Percentiles rank a stretch among this genome's conserved stretches.
These are phyloP conservation scores for Zopfochytrium polystomum DNA, from an alignment of 371 early-diverging fungal genomes.

Conservation along the genomic window DNA sequence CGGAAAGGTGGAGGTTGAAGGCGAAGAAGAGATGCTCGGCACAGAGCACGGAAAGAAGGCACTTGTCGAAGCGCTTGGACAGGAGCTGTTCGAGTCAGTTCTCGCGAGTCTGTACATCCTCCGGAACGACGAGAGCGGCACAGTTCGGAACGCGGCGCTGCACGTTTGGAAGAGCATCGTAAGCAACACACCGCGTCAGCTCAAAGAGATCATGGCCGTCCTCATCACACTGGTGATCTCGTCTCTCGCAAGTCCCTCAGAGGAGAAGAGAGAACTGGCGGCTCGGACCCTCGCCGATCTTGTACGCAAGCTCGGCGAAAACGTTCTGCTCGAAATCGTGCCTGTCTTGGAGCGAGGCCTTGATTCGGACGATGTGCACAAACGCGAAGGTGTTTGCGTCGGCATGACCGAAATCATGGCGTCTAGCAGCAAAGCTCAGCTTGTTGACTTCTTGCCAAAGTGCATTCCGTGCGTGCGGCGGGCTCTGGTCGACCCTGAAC, in stretches of 20 bases:
- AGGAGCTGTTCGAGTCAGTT: constrained; percentile 81
- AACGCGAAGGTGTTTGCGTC: constrained; percentile 88
- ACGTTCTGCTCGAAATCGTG: constrained; percentile 77
- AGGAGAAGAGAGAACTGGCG: constrained; percentile 69
- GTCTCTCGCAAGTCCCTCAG: constrained; percentile 66
- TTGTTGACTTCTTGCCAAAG: constrained; percentile 77
- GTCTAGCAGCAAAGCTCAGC: constrained; percentile 75
- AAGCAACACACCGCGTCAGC: constrained; percentile 91
- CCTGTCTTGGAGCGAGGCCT: constrained; percentile 85
- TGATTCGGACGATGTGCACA: constrained; percentile 54
- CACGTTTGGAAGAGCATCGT: constrained; percentile 95
- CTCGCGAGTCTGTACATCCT: constrained; percentile 91
- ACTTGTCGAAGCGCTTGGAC: constrained; percentile 79
- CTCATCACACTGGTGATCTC: constrained; percentile 85
- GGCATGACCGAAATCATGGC: constrained; percentile 90
- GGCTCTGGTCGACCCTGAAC: constrained; percentile 56
- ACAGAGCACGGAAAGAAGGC: constrained; percentile 71
- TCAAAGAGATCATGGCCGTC: constrained; percentile 86
- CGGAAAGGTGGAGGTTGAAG: constrained; percentile 51
- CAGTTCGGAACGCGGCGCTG: constrained; percentile 86
- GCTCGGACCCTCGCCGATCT: constrained; percentile 92
- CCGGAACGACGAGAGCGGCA: constrained; percentile 57
- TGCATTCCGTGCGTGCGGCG: constrained; percentile 76
- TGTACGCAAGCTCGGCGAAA: constrained; percentile 91
- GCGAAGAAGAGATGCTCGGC: constrained; percentile 45